A percentile compares a stretch with the other conserved stretches of the same genome.
These are phyloP conservation scores for Maudiozyma bulderi DNA, from an alignment of 805 yeast species.

Conservation along the genomic window DNA sequence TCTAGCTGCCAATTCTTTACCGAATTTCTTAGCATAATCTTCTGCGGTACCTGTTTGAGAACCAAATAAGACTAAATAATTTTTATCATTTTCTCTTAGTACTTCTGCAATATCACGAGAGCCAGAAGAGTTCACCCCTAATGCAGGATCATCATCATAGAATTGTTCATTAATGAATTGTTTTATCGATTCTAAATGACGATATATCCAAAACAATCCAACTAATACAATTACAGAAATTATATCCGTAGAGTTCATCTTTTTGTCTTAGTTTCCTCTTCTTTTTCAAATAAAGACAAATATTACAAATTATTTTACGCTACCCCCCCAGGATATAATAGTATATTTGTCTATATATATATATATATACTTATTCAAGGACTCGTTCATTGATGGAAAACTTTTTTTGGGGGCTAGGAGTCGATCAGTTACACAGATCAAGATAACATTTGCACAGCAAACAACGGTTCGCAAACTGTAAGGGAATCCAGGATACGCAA, in stretches of 20 bases:
- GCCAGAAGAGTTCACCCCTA: constrained; percentile 30
- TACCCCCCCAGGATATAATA: neutral
- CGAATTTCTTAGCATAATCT: constrained; percentile 84
- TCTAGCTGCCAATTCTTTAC: constrained; percentile 77
- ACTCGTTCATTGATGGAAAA: no score
- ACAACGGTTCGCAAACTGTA: no score
- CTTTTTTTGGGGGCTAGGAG: no score
- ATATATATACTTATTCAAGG: no score
- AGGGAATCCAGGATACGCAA: no score
- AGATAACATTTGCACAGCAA: no score
- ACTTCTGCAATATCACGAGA: constrained; percentile 52
- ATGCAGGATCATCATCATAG: constrained; percentile 31
- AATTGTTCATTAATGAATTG: constrained; percentile 8
- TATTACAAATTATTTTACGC: no score
- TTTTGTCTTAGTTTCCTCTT: neutral
- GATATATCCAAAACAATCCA: constrained; percentile 2
- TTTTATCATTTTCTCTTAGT: constrained; percentile 54
- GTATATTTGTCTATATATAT: no score
- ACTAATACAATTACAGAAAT: constrained; percentile 43
- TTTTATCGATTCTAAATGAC: constrained; percentile 5
- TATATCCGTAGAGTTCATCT: constrained; percentile 60
- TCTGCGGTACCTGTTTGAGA: constrained; percentile 99
- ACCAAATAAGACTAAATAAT: constrained; percentile 74
- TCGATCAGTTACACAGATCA: no score
- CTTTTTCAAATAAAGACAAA: neutral